Conservation (phyloP, 78 protist species). For the Speleostelium caveatum region DNA sequence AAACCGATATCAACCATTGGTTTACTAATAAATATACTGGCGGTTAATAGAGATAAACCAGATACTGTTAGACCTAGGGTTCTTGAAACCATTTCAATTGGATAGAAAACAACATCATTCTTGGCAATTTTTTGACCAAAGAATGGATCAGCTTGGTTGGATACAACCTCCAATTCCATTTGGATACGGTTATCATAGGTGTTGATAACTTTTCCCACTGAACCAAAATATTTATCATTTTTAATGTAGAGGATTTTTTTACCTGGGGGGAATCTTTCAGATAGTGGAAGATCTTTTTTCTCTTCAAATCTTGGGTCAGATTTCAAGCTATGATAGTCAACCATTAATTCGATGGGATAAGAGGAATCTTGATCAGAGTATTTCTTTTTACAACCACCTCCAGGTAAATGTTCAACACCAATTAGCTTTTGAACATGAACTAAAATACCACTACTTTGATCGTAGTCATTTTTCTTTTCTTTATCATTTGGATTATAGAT, state of each 20-base stretch:
- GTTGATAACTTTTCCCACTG: constrained; percentile 30
- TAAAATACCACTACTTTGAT: neutral
- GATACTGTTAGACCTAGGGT: neutral
- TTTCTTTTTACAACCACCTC: constrained; percentile 36
- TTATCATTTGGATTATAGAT: neutral
- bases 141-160: neutral
- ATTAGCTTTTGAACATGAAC: constrained; percentile 46
- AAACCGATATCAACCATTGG: constrained; percentile 75
- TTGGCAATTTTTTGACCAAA: constrained; percentile 45
- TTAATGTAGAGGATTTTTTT: constrained; percentile 34
- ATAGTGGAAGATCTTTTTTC: constrained; percentile 31
- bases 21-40: constrained; percentile 43
- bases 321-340: constrained; percentile 21
- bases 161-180: constrained; percentile 31
- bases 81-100: constrained; percentile 35
- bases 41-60: constrained; percentile 24
- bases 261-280: constrained; percentile 52
- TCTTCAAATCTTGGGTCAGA: constrained; percentile 61
- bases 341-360: constrained; percentile 67
- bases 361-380: constrained; percentile 29
- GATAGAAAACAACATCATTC: constrained; percentile 1
- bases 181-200: constrained; percentile 40
- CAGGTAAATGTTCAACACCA: constrained; percentile 26
- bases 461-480: neutral
- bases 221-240: constrained; percentile 27